Evolutionary conservation across 345 rosid genomes (phyloP).

Genomic region (Gossypium stocksii): DNA sequence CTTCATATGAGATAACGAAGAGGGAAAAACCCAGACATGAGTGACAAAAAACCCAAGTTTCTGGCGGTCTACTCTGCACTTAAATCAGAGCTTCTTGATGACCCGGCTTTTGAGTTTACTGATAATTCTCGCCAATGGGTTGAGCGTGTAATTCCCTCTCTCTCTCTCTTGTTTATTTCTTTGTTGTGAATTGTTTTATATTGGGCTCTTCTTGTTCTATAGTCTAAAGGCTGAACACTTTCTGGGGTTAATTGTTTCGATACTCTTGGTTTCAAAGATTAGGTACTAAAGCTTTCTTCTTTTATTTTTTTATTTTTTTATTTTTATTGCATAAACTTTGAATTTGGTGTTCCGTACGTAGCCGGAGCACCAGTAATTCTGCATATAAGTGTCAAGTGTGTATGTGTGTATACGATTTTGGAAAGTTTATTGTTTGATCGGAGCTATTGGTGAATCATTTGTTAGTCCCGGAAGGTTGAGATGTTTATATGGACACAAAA

Average conservation of each 20-base stretch:
- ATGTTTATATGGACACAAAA: not conserved
- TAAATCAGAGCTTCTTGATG: slow-evolving; percentile 73
- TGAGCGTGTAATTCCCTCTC: slow-evolving; percentile 37
- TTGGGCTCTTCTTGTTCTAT: not conserved
- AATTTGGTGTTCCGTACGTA: not conserved
- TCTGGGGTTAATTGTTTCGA: not conserved
- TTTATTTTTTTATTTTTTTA: too few relatives aligned
- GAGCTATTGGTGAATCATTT: not conserved
- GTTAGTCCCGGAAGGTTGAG: not conserved
- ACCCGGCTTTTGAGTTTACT: slow-evolving; percentile 78
- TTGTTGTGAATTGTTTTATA: not conserved
- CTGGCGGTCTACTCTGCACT: slow-evolving; percentile 22
- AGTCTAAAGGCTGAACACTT: not conserved
- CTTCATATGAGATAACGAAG: not conserved
- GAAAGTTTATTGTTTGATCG: not conserved
- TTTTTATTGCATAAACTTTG: not conserved
- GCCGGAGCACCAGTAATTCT: not conserved
- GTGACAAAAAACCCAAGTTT: not conserved
- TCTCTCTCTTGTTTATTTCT: not conserved
- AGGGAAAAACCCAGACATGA: not conserved
- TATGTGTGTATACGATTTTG: not conserved
- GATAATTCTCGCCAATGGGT: slow-evolving; percentile 79
- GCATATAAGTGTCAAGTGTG: not conserved
- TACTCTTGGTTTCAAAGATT: not conserved
- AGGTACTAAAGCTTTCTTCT: not conserved